A percentile compares a stretch with the other conserved stretches of the same genome.
Conservation (phyloP, 1,284 basidiomycete genomes). For the Pulchroboletus neoregius region DNA sequence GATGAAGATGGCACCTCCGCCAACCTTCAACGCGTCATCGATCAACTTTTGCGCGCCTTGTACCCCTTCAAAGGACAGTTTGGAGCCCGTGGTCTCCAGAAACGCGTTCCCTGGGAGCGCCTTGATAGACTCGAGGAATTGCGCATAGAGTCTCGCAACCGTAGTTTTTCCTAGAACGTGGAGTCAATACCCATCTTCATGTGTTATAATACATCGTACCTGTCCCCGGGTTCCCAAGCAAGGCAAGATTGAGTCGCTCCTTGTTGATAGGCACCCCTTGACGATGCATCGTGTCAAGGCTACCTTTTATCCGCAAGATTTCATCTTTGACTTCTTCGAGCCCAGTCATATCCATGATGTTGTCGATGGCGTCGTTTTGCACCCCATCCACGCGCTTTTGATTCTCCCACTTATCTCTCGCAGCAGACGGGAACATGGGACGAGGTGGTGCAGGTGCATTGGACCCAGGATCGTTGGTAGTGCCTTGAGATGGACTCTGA, state of each 20-base stretch:
- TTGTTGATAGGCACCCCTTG: constrained; percentile 45
- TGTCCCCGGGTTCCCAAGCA: constrained; percentile 63
- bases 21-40: constrained; percentile 44
- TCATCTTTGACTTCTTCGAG: constrained; percentile 53
- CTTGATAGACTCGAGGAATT: constrained; percentile 52
- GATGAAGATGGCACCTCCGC: constrained; percentile 61
- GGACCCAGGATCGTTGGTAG: background rate
- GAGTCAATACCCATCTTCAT: background rate
- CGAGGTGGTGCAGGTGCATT: constrained; percentile 11
- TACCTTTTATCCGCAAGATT: constrained; percentile 47
- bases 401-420: constrained; percentile 46
- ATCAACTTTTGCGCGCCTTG: constrained; percentile 47
- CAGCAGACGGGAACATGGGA: constrained; percentile 29
- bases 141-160: constrained; percentile 58
- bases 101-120: constrained; percentile 54
- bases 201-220: constrained; percentile 33
- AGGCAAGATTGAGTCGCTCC: constrained; percentile 53
- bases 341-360: constrained; percentile 56
- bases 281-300: constrained; percentile 45
- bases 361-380: constrained; percentile 45
- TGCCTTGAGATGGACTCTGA: background rate
- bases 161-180: constrained; percentile 58
- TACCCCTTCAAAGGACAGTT: constrained; percentile 55
- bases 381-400: constrained; percentile 47
- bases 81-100: constrained; percentile 58